phyloP scores from a whole-genome alignment of 257 asterid species.

The Solanum pimpinellifolium region DNA sequence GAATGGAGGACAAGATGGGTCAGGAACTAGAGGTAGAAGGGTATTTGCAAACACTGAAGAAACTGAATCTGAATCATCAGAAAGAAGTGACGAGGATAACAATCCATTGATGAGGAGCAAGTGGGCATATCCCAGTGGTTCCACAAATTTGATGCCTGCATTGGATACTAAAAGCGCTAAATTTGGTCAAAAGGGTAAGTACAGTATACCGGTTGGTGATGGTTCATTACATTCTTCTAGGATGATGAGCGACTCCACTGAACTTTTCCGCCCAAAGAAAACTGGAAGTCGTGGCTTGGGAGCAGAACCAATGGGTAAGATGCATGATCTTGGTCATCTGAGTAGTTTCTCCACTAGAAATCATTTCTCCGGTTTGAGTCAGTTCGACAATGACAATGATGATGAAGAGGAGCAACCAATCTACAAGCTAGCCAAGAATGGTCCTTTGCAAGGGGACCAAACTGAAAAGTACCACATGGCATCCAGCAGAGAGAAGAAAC shows the following conservation, averaged over 20 bases:
- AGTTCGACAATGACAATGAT: constrained; percentile 17
- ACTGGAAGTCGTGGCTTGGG: constrained; percentile 13
- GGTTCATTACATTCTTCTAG: constrained; percentile 33
- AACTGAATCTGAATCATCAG: constrained; percentile 95
- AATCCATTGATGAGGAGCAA: constrained; percentile 96
- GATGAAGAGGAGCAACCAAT: constrained; percentile 33
- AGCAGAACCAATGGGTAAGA: constrained; percentile 53
- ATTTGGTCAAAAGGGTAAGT: constrained; percentile 42
- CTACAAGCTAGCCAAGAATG: constrained; percentile 47
- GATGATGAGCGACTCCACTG: constrained; percentile 28
- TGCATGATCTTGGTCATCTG: constrained; percentile 49
- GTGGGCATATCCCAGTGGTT: constrained; percentile 78
- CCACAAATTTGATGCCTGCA: constrained; percentile 39
- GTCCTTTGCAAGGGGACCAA: constrained; percentile 38
- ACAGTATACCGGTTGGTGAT: constrained; percentile 30
- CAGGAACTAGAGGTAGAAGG: constrained; percentile 29
- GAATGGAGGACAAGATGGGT: constrained; percentile 41
- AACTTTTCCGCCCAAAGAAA: constrained; percentile 27
- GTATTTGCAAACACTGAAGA: constrained; percentile 49
- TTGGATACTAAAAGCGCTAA: constrained; percentile 31
- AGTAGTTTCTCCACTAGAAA: constrained; percentile 26
- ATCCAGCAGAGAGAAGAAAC: constrained; percentile 38
- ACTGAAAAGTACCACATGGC: constrained; percentile 39
- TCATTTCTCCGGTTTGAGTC: constrained; percentile 37
- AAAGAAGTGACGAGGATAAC: constrained; percentile 56